These are phyloP conservation scores for Ilyonectria mors-panacis DNA, from an alignment of 2,329 filamentous ascomycete species.

Conservation along the genomic window DNA sequence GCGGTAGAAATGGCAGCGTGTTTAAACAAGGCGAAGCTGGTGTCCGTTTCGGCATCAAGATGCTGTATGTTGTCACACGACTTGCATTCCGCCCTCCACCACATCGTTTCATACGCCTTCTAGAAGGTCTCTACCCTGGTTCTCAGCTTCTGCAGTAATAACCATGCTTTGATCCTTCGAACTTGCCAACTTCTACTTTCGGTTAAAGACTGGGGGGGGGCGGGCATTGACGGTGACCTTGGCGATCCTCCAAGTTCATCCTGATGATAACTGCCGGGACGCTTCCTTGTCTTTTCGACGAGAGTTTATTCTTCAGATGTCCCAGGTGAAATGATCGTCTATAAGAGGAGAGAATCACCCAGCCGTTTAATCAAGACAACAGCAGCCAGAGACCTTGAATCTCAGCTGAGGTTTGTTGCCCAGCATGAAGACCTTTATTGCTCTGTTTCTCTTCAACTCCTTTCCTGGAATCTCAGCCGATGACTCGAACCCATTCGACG, in stretches of 20 bases:
- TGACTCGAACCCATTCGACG: background rate
- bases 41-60: background rate
- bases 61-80: background rate
- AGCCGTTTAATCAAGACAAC: background rate
- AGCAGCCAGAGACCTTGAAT: background rate
- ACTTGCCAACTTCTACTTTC: background rate
- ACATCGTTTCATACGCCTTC: background rate
- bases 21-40: too few relatives aligned
- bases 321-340: background rate
- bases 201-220: background rate
- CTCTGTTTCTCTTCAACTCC: background rate
- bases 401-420: background rate
- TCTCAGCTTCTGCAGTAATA: background rate
- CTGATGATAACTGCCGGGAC: background rate
- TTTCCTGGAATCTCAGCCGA: background rate
- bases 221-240: background rate
- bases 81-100: background rate
- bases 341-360: background rate
- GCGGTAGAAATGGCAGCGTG: too few relatives aligned
- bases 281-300: background rate
- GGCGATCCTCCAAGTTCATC: background rate
- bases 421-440: background rate
- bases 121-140: background rate
- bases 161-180: background rate
- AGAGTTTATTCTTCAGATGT: background rate